A percentile compares a stretch with the other conserved stretches of the same genome.
These are phyloP conservation scores for Alternaria viburni DNA, from an alignment of 2,329 filamentous ascomycete species.

Conservation along the genomic window DNA sequence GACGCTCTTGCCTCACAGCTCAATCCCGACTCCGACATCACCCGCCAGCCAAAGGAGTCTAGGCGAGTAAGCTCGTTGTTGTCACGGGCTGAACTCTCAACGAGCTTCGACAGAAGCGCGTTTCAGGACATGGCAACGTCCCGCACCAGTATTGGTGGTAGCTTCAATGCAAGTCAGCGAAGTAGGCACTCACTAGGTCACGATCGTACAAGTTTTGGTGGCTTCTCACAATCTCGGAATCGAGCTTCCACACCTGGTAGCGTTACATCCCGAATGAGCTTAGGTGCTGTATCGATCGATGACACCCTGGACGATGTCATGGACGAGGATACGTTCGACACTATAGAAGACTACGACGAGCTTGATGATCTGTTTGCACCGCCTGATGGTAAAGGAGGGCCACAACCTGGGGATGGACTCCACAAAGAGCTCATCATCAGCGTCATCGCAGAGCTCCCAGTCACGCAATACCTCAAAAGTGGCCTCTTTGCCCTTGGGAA, in stretches of 20 bases:
- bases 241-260: constrained; percentile 64
- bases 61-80: constrained; percentile 90
- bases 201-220: constrained; percentile 66
- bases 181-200: constrained; percentile 78
- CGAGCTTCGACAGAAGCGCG: constrained; percentile 79
- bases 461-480: constrained; percentile 34
- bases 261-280: constrained; percentile 47
- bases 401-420: constrained; percentile 45
- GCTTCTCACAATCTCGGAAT: constrained; percentile 50
- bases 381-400: constrained; percentile 35
- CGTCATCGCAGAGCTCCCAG: constrained; percentile 43
- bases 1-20: constrained; percentile 57
- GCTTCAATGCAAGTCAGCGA: constrained; percentile 59
- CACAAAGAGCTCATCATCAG: constrained; percentile 49
- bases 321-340: constrained; percentile 48
- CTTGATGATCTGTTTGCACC: constrained; percentile 47
- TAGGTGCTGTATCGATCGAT: constrained; percentile 46
- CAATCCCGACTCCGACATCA: constrained; percentile 56
- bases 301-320: constrained; percentile 48
- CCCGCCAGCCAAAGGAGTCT: constrained; percentile 64
- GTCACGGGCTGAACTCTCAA: constrained; percentile 83
- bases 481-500: constrained; percentile 35
- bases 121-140: constrained; percentile 73
- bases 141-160: constrained; percentile 47
- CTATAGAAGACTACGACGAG: constrained; percentile 49